Conservation (phyloP, 1,284 basidiomycete species). For the Leccinum pallidistipes region DNA sequence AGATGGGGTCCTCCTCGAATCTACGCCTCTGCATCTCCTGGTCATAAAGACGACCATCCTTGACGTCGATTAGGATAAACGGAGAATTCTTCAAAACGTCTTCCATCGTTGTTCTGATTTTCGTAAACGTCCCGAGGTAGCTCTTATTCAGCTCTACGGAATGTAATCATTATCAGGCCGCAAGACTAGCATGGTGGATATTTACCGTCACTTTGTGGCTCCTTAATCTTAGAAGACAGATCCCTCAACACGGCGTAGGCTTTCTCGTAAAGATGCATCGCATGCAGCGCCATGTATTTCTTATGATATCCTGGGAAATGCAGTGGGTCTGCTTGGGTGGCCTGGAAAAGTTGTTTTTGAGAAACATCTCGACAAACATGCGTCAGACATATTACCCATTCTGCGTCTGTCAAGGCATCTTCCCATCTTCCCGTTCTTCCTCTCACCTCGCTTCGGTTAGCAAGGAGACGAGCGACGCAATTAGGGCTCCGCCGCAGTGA, state of each 20-base stretch:
- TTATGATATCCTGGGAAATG: constrained; percentile 8
- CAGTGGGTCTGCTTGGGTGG: constrained; percentile 3
- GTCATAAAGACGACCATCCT: constrained; percentile 10
- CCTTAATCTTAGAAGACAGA: neutral
- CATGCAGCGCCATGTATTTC: constrained; percentile 6
- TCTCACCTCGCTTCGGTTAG: constrained; percentile 6
- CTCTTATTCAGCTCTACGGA: constrained; percentile 6
- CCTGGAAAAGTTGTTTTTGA: constrained; percentile 3
- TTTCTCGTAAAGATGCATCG: neutral
- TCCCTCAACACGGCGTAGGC: neutral
- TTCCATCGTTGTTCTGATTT: neutral
- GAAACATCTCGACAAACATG: neutral
- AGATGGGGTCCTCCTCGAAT: constrained; percentile 6
- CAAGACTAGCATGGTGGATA: neutral
- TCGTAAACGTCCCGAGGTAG: neutral
- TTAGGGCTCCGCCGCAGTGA: neutral
- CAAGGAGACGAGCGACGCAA: constrained; percentile 6
- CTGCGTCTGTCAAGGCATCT: constrained; percentile 1
- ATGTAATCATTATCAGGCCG: neutral
- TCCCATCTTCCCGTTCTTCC: neutral
- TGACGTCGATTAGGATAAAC: constrained; percentile 12
- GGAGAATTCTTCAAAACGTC: constrained; percentile 1
- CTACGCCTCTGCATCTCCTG: neutral
- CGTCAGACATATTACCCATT: constrained; percentile 1
- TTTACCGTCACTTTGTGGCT: constrained; percentile 1